Percentiles rank a stretch among this genome's conserved stretches.
phyloP scores from a whole-genome alignment of 1,284 basidiomycete genomes.

The Taiwanofungus camphoratus region DNA sequence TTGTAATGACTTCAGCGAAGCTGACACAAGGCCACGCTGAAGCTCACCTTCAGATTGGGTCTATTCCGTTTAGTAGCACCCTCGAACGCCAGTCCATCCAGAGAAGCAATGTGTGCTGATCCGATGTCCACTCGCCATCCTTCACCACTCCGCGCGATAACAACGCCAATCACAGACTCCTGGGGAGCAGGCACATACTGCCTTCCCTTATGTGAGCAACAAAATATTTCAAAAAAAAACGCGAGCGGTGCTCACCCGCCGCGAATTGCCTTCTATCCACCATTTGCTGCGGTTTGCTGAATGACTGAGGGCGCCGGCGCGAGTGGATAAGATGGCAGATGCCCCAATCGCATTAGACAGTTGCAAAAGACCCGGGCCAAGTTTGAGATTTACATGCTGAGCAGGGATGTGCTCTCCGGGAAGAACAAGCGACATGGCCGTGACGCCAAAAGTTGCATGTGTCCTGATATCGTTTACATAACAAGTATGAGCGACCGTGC shows the following conservation, averaged over 20 bases:
- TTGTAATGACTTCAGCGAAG: constrained; percentile 26
- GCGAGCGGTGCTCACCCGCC: constrained; percentile 46
- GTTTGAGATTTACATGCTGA: constrained; percentile 70
- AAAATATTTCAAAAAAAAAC: not conserved
- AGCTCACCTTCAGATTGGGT: constrained; percentile 72
- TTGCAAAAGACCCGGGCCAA: constrained; percentile 71
- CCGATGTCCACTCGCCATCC: constrained; percentile 83
- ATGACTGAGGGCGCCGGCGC: constrained; percentile 60
- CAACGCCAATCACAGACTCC: constrained; percentile 73
- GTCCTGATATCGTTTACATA: too few species aligned
- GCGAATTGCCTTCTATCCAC: constrained; percentile 78
- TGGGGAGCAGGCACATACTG: constrained; percentile 83
- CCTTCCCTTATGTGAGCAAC: constrained; percentile 9
- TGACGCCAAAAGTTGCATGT: not conserved
- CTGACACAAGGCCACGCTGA: not conserved
- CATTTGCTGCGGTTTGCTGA: constrained; percentile 68
- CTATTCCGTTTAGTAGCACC: constrained; percentile 81
- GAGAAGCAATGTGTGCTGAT: constrained; percentile 64
- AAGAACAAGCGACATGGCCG: constrained; percentile 50
- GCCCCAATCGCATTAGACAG: constrained; percentile 27
- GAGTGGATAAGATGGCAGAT: constrained; percentile 52
- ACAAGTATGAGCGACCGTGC: too few species aligned
- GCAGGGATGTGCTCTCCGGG: constrained; percentile 67
- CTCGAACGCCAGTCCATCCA: constrained; percentile 82
- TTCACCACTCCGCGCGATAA: constrained; percentile 69